Evolutionary conservation across 495 filamentous ascomycete genomes (phyloP), one percentile per base, ranked within the genome.

Genomic region (Umbilicaria muhlenbergii): DNA sequence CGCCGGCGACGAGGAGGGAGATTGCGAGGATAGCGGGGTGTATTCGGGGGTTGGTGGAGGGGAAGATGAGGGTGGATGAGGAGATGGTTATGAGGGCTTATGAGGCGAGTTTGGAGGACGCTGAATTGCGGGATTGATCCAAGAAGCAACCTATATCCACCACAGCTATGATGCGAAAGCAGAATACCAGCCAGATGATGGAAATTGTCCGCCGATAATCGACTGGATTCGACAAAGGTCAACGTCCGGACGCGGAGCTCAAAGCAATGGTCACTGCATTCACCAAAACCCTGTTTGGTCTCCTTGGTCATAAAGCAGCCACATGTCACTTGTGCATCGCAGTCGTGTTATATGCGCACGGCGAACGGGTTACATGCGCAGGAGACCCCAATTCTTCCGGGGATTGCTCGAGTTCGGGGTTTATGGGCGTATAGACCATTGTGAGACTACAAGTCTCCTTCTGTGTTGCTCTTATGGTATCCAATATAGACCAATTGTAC

Each of bases 51-150:
- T 60, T 98, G 47, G 80, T 91, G 11, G 81, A 86, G 58, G 68
- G 75, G n/a, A 81, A 85, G 2, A 62, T 86, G 17, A 71, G 78
- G 21, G 87, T 98, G 32, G 92, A 96, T 57, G 89, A 96, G 64
- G 87, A 92, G 19, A 86, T 85, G 60, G 79, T 96, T 12, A 80
- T 75, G 53, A 74, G 64, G 43, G 84, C 80, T 3, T 96, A 98
- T 58, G 76, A 84, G 32, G 82, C 78, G 45, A 78, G 77, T 15
- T 59, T 87, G 11, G 78, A 87, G 63, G 69, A 81, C 54, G 80
- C 82, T 42, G 56, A 78, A 36, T 58, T 68, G 7, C 74, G 71
- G 2, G 70, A 10, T 5, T 28, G 6, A 28, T 28, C 7, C 5
- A 10, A 5, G 4, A 56, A 17, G 55, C 62, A 5, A 66, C 70